These are phyloP conservation scores for Talaromyces sp. DNA, from an alignment of 2,329 filamentous ascomycete species.

Conservation along the genomic window DNA sequence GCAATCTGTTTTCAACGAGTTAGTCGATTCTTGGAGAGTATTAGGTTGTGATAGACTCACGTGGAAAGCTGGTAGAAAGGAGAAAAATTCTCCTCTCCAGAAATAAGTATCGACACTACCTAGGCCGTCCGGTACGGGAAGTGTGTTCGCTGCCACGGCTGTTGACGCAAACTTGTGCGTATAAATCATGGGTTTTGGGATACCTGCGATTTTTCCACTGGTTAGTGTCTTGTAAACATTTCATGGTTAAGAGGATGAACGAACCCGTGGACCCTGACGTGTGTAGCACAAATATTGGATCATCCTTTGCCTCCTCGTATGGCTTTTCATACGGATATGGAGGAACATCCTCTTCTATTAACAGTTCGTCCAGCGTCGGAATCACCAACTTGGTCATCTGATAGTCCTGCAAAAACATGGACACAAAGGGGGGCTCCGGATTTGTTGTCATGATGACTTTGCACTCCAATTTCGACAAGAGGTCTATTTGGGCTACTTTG, in stretches of 20 bases:
- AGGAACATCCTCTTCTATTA: background rate
- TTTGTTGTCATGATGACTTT: background rate
- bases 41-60: background rate
- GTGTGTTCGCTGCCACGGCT: background rate
- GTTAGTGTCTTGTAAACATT: background rate
- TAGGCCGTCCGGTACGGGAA: background rate
- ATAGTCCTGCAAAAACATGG: background rate
- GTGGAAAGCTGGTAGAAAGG: conserved; percentile 12
- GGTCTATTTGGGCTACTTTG: background rate
- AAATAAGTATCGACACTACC: background rate
- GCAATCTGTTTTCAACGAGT: conserved; percentile 3
- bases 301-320: conserved; percentile 4
- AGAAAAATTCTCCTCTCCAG: conserved; percentile 4
- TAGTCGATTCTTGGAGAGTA: background rate
- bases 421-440: background rate
- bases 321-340: conserved; percentile 11
- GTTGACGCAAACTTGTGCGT: background rate
- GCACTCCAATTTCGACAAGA: background rate
- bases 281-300: conserved; percentile 10
- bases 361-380: conserved; percentile 1
- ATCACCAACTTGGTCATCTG: conserved; percentile 1
- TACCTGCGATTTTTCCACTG: background rate
- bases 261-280: conserved; percentile 6
- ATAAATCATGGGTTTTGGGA: background rate
- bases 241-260: background rate